phyloP scores from a whole-genome alignment of 2,329 filamentous ascomycete species.

The Beauveria australis region DNA sequence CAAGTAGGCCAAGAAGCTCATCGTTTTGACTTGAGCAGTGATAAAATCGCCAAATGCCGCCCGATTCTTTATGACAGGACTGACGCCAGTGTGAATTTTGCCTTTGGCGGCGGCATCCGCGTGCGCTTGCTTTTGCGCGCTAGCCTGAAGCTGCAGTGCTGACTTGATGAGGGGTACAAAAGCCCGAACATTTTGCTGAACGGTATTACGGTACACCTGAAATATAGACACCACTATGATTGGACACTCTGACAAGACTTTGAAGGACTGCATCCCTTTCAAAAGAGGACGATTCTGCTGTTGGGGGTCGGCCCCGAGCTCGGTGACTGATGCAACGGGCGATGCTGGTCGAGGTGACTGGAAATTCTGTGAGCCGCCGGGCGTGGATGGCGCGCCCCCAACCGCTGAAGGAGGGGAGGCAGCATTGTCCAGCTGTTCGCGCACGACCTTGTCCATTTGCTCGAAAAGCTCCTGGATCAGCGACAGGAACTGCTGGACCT shows the following conservation, averaged over 20 bases:
- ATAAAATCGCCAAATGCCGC: constrained; percentile 96
- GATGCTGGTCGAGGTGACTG: constrained; percentile 87
- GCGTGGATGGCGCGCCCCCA: constrained; percentile 56
- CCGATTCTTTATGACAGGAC: constrained; percentile 85
- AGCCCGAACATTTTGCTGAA: constrained; percentile 75
- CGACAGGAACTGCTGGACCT: constrained; percentile 82
- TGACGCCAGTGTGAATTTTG: constrained; percentile 85
- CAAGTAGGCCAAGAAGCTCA: constrained; percentile 95
- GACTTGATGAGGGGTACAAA: constrained; percentile 93
- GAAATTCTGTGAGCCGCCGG: constrained; percentile 60
- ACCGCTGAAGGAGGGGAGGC: constrained; percentile 44
- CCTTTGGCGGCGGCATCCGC: constrained; percentile 70
- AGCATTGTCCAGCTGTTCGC: constrained; percentile 84
- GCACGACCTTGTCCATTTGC: constrained; percentile 89
- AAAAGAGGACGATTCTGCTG: constrained; percentile 73
- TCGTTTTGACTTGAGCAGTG: constrained; percentile 96
- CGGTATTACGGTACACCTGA: constrained; percentile 77
- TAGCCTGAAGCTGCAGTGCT: constrained; percentile 80
- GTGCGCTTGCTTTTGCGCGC: constrained; percentile 88
- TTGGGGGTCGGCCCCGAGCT: constrained; percentile 72
- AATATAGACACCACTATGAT: constrained; percentile 99
- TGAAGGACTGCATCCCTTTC: constrained; percentile 98
- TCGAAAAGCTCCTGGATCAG: constrained; percentile 95
- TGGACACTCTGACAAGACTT: constrained; percentile 92
- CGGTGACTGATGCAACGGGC: constrained; percentile 68